phyloP scores from a whole-genome alignment of 1,284 basidiomycete genomes.

The Sanghuangporus weigelae region DNA sequence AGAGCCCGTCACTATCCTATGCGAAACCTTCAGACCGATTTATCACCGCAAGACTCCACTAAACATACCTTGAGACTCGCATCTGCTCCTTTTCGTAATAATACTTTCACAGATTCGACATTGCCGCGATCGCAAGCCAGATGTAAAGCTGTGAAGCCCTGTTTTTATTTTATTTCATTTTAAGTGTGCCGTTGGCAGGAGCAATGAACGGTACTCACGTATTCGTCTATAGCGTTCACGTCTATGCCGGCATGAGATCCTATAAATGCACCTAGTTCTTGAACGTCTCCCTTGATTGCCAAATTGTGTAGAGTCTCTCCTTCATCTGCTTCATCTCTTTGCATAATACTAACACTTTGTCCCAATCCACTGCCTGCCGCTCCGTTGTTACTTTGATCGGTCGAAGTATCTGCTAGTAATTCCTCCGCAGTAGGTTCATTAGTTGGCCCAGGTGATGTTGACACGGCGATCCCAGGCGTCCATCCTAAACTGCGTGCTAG shows the following conservation, averaged over 20 bases:
- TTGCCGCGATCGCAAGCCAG: constrained; percentile 81
- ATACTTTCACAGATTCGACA: constrained; percentile 44
- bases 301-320: constrained; percentile 52
- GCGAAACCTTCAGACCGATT: constrained; percentile 1
- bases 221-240: constrained; percentile 51
- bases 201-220: constrained; percentile 37
- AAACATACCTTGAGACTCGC: constrained; percentile 48
- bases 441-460: constrained; percentile 7
- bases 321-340: constrained; percentile 33
- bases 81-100: constrained; percentile 69
- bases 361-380: constrained; percentile 48
- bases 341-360: constrained; percentile 57
- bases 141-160: constrained; percentile 86
- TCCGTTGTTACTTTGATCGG: constrained; percentile 33
- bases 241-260: constrained; percentile 33
- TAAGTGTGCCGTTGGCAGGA: neutral
- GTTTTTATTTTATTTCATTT: constrained; percentile 9
- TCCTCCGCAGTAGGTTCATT: constrained; percentile 23
- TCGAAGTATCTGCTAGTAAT: constrained; percentile 29
- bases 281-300: constrained; percentile 52
- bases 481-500: constrained; percentile 70
- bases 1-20: constrained; percentile 70
- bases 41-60: neutral
- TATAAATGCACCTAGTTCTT: constrained; percentile 44
- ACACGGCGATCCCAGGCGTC: constrained; percentile 40